These are phyloP conservation scores for Aureobasidium namibiae DNA, from an alignment of 2,329 filamentous ascomycete species.

Conservation along the genomic window DNA sequence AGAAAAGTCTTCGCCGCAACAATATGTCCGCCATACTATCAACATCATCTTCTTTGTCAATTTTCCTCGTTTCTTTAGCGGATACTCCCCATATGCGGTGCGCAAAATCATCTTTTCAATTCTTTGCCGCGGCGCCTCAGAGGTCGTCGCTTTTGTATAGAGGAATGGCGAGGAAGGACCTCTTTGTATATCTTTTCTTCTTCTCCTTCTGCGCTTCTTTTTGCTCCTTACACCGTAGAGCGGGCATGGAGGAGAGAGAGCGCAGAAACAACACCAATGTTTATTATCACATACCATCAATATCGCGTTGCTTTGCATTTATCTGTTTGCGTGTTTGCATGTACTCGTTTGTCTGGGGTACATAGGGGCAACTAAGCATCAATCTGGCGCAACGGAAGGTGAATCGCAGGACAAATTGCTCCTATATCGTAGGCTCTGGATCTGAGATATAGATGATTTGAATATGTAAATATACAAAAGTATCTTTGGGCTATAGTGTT, in stretches of 20 bases:
- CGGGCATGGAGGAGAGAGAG: not conserved
- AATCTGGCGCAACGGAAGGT: not conserved
- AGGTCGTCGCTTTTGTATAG: not conserved
- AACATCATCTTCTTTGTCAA: not conserved
- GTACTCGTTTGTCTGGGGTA: not conserved
- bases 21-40: not conserved
- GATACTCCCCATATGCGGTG: slow-evolving; percentile 4
- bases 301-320: too few relatives aligned
- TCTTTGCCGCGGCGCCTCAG: not conserved
- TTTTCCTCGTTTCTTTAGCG: slow-evolving; percentile 5
- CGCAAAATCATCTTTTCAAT: not conserved
- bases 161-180: not conserved
- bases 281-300: not conserved
- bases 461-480: too few relatives aligned
- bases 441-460: too few relatives aligned
- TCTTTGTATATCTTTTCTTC: not conserved
- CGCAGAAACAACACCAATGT: not conserved
- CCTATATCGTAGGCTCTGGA: too few relatives aligned
- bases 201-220: not conserved
- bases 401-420: too few relatives aligned
- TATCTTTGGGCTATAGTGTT: too few relatives aligned
- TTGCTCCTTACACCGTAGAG: not conserved
- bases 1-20: not conserved
- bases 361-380: not conserved
- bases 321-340: not conserved